phyloP scores from a whole-genome alignment of 2,329 filamentous ascomycete species.

The Endothia cerciana region DNA sequence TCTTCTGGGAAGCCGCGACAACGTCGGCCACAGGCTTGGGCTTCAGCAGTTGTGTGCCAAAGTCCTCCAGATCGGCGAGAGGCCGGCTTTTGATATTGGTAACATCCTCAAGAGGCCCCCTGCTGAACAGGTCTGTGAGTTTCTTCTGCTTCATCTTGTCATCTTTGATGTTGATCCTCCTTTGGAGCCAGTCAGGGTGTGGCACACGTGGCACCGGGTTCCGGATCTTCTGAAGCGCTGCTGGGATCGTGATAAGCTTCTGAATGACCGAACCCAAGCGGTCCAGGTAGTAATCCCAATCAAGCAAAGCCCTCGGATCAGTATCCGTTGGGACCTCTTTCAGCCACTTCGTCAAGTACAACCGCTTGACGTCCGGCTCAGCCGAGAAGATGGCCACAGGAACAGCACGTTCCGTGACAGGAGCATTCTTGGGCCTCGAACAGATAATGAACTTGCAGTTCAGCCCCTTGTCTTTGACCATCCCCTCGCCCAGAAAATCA shows the following conservation, averaged over 20 bases:
- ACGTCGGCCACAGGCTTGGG: constrained; percentile 61
- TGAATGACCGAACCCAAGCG: constrained; percentile 96
- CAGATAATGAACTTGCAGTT: constrained; percentile 99
- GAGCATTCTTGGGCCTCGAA: constrained; percentile 79
- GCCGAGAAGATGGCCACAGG: constrained; percentile 98
- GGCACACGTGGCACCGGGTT: constrained; percentile 93
- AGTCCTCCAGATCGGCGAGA: constrained; percentile 78
- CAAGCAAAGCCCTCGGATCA: constrained; percentile 85
- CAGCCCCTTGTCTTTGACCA: constrained; percentile 98
- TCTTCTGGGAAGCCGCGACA: constrained; percentile 60
- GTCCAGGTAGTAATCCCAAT: constrained; percentile 98
- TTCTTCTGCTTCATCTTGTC: constrained; percentile 99
- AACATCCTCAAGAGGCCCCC: constrained; percentile 74
- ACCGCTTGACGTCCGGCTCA: constrained; percentile 82
- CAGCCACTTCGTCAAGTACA: constrained; percentile 93
- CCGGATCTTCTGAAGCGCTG: constrained; percentile 88
- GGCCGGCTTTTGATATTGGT: constrained; percentile 62
- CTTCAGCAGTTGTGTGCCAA: constrained; percentile 69
- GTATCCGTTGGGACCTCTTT: constrained; percentile 90
- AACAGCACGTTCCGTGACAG: constrained; percentile 91
- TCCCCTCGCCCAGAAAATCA: constrained; percentile 95
- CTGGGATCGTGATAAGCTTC: constrained; percentile 98
- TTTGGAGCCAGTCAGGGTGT: constrained; percentile 96
- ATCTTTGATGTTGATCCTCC: constrained; percentile 91
- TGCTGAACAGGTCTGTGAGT: constrained; percentile 88